phyloP scores from a whole-genome alignment of 495 filamentous ascomycete genomes.

The Penicillium pancosmium region DNA sequence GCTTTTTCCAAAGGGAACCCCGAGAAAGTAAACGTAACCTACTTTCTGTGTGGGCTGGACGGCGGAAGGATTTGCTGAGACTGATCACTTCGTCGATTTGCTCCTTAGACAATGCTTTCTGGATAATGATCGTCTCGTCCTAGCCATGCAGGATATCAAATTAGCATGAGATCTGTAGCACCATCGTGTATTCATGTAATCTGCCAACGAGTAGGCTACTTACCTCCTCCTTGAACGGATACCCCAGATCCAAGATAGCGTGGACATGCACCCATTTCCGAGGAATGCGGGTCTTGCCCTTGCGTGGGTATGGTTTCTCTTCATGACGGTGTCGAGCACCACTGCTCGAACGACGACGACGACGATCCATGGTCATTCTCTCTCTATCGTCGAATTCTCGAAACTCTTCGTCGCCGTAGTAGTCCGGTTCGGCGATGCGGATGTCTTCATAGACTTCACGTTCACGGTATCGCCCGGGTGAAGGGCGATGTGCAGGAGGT shows the following conservation, averaged over 20 bases:
- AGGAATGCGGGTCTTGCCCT: slow-evolving; percentile 86
- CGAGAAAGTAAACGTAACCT: slow-evolving; percentile 22
- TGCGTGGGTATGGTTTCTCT: slow-evolving; percentile 68
- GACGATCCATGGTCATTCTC: slow-evolving; percentile 29
- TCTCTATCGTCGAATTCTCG: slow-evolving; percentile 59
- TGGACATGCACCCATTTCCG: slow-evolving; percentile 71
- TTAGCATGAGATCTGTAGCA: neutral
- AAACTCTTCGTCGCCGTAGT: slow-evolving; percentile 69
- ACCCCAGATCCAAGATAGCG: slow-evolving; percentile 80
- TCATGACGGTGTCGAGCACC: slow-evolving; percentile 42
- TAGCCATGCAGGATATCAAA: slow-evolving; percentile 27
- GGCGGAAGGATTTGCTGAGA: slow-evolving; percentile 68
- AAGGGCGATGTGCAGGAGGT: slow-evolving; percentile 34
- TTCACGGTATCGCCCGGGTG: slow-evolving; percentile 50
- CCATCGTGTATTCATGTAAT: neutral
- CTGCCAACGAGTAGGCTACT: neutral
- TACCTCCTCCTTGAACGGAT: slow-evolving; percentile 87
- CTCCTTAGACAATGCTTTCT: slow-evolving; percentile 79
- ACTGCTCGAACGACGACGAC: slow-evolving; percentile 47
- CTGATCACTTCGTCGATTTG: slow-evolving; percentile 88
- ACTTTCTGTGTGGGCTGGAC: slow-evolving; percentile 35
- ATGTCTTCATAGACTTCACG: slow-evolving; percentile 65
- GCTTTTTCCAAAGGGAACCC: neutral
- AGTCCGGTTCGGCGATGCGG: slow-evolving; percentile 65
- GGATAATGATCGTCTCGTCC: slow-evolving; percentile 77